A percentile compares a stretch with the other conserved stretches of the same genome.
Evolutionary conservation across 2,329 filamentous ascomycete genomes (phyloP).

Genomic region (Diaporthe batatas): DNA sequence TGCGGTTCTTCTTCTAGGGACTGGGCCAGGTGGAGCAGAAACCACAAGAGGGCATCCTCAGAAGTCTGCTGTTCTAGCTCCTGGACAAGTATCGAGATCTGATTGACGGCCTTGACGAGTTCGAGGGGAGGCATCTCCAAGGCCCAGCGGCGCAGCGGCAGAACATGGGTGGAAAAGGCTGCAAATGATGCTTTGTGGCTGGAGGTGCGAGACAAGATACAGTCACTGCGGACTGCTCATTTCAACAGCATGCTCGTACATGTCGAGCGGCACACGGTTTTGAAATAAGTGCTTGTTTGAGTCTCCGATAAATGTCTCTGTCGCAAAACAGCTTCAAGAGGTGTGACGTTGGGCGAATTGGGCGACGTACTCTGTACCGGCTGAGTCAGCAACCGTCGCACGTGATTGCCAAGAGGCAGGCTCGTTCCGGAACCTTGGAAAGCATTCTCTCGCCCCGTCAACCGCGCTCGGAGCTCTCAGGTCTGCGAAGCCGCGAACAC

Average conservation of each 20-base stretch:
- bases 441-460: constrained; percentile 35
- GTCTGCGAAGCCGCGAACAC: constrained; percentile 52
- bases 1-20: constrained; percentile 15
- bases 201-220: neutral
- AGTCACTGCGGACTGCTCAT: neutral
- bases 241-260: neutral
- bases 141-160: too few relatives aligned
- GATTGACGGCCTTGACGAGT: constrained; percentile 2
- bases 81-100: neutral
- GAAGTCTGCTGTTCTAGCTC: neutral
- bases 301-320: too few relatives aligned
- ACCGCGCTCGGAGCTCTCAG: constrained; percentile 58
- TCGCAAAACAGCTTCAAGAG: neutral
- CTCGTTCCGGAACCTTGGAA: constrained; percentile 37
- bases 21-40: neutral
- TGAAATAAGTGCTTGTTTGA: too few relatives aligned
- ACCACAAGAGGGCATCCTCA: neutral
- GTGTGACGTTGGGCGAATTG: neutral
- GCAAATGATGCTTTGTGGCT: neutral
- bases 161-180: neutral
- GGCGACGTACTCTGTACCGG: too few relatives aligned
- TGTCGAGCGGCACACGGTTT: too few relatives aligned
- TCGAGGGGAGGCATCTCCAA: neutral
- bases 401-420: constrained; percentile 38
- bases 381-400: neutral